Evolutionary conservation across 1,139 yeast genomes (phyloP).

Genomic region (Scheffersomyces quercinus): DNA sequence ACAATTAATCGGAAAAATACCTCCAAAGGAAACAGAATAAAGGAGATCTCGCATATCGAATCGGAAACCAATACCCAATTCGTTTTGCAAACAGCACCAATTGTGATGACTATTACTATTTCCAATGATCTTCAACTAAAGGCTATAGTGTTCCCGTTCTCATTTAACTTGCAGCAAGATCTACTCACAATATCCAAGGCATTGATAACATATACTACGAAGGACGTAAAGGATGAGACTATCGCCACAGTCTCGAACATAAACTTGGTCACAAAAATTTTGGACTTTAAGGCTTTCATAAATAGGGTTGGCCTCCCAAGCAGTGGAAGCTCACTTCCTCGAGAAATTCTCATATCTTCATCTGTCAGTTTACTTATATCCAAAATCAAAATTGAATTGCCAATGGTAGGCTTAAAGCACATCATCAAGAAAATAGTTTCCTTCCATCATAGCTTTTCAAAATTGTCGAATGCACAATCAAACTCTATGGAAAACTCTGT

Average conservation of each 20-base stretch:
- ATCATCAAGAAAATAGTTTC: conserved; percentile 12
- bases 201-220: conserved; percentile 9
- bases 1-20: background rate
- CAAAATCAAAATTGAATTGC: conserved; percentile 17
- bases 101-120: conserved; percentile 16
- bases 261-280: conserved; percentile 16
- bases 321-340: conserved; percentile 6
- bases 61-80: conserved; percentile 10
- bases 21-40: background rate
- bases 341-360: conserved; percentile 20
- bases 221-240: conserved; percentile 10
- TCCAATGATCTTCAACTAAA: conserved; percentile 13
- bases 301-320: conserved; percentile 12
- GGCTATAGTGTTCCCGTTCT: conserved; percentile 35
- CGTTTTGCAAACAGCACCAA: conserved; percentile 36
- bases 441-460: conserved; percentile 6
- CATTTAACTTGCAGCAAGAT: conserved; percentile 31
- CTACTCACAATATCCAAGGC: conserved; percentile 33
- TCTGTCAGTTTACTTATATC: conserved; percentile 18
- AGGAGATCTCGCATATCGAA: background rate
- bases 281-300: conserved; percentile 28
- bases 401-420: conserved; percentile 12
- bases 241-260: conserved; percentile 23
- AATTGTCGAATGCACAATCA: conserved; percentile 8
- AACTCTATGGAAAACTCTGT: conserved; percentile 18